Conservation (phyloP, 2,329 filamentous ascomycete species). For the Ascochyta rabiei region DNA sequence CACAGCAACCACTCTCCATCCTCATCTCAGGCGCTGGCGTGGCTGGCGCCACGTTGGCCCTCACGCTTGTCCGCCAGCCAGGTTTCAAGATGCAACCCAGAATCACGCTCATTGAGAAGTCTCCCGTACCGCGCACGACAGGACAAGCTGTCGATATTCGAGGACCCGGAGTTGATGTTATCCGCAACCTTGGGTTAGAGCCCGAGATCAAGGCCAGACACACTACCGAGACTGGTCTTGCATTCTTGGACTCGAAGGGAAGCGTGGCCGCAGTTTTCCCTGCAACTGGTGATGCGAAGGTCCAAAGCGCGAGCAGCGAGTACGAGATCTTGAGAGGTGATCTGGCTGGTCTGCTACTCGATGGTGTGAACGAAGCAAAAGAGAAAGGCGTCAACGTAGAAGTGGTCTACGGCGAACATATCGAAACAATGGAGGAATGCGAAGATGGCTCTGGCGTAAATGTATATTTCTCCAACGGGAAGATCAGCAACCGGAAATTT, state of each 20-base stretch:
- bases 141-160: slow-evolving; percentile 57
- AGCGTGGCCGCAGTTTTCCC: slow-evolving; percentile 27
- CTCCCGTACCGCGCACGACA: slow-evolving; percentile 45
- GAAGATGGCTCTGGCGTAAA: slow-evolving; percentile 24
- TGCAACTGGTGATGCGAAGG: slow-evolving; percentile 30
- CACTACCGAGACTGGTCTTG: slow-evolving; percentile 51
- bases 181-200: slow-evolving; percentile 50
- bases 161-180: slow-evolving; percentile 49
- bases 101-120: slow-evolving; percentile 55
- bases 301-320: slow-evolving; percentile 32
- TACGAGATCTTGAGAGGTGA: slow-evolving; percentile 44
- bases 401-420: slow-evolving; percentile 30
- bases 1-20: slow-evolving; percentile 20
- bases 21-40: slow-evolving; percentile 51
- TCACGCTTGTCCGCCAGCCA: slow-evolving; percentile 37
- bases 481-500: slow-evolving; percentile 25
- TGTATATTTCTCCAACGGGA: slow-evolving; percentile 33
- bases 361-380: slow-evolving; percentile 23
- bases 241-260: slow-evolving; percentile 39
- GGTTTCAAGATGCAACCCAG: slow-evolving; percentile 33
- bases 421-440: slow-evolving; percentile 26
- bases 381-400: slow-evolving; percentile 21
- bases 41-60: slow-evolving; percentile 48
- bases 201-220: slow-evolving; percentile 41
- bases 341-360: slow-evolving; percentile 43